Base-by-base conservation (phyloP, 768 basidiomycete genomes). In the Panaeolus papilionaceus region DNA sequence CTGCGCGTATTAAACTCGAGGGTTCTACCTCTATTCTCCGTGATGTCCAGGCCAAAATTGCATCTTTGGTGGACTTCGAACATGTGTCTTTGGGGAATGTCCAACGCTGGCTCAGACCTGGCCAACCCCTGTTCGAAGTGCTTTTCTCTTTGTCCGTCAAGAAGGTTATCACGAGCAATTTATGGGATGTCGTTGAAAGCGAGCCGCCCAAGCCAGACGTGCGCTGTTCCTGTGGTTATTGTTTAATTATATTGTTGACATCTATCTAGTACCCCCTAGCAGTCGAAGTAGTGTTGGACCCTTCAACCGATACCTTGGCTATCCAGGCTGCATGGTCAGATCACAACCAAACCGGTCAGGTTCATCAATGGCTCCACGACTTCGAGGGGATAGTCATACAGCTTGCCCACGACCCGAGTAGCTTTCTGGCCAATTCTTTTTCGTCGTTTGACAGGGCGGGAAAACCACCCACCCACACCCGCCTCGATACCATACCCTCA, bases 111-210 rank as follows among this genome's bases (percentile, higher is more conserved):
- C 49, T 80, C 61, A 73, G 77, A 26, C 79, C 78, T 23, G 78
- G 76, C 11, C 68, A 72, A 49, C 66, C 74, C 2, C 45, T 78
- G 3, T 80, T 80, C 49, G 78, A 80, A 38, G 58, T 73, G 2
- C 63, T 80, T 10, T 80, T 80, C 63, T 80, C 79, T 20, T 71
- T 78, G 2, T 77, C 79, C 26, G 71, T 78, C 12, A 73, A 75
- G 38, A 65, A 68, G 10, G 18, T 64, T 9, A 26, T 61, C 33
- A 37, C 42, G 37, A 73, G 68, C 61, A 63, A 69, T 8, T 66
- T 78, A 5, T 80, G 76, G 76, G 69, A 72, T 39, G 68, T 77
- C 4, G 39, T 77, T 18, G 67, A 76, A 63, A 78, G 75, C 42
- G 70, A 77, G 63, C 75, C 76, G 14, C 78, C 79, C 16, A 68